phyloP scores from a whole-genome alignment of 148 eudicot species.

The Vaccinium darrowii region DNA sequence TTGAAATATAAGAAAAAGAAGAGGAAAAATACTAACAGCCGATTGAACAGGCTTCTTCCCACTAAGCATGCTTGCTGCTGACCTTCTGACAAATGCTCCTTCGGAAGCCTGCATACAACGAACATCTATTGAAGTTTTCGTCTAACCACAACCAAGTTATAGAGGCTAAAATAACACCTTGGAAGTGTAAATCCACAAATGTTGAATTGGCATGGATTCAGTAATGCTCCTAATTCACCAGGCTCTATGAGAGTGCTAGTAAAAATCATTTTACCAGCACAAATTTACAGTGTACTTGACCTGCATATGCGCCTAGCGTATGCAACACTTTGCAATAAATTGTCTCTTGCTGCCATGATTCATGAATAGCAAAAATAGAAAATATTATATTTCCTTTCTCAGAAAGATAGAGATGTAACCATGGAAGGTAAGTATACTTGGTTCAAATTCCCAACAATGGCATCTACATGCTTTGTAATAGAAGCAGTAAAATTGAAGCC shows the following conservation, averaged over 20 bases:
- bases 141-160: neutral
- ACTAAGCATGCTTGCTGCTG: constrained; percentile 98
- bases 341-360: neutral
- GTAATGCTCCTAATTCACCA: neutral
- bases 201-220: constrained; percentile 8
- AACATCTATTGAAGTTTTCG: neutral
- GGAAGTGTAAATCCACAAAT: neutral
- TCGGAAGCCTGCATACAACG: constrained; percentile 53
- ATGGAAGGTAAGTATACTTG: neutral
- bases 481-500: constrained; percentile 2
- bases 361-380: neutral
- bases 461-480: neutral
- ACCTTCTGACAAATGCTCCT: constrained; percentile 55
- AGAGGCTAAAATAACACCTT: neutral
- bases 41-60: constrained; percentile 82
- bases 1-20: neutral
- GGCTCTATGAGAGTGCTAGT: neutral
- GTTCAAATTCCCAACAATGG: neutral
- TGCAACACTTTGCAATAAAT: neutral
- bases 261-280: neutral
- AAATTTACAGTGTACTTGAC: neutral
- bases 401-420: neutral
- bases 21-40: constrained; percentile 46
- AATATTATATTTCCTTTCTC: neutral
- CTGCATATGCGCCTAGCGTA: neutral